These are phyloP conservation scores for Botrytis aclada DNA, from an alignment of 2,329 filamentous ascomycete species.

Conservation along the genomic window DNA sequence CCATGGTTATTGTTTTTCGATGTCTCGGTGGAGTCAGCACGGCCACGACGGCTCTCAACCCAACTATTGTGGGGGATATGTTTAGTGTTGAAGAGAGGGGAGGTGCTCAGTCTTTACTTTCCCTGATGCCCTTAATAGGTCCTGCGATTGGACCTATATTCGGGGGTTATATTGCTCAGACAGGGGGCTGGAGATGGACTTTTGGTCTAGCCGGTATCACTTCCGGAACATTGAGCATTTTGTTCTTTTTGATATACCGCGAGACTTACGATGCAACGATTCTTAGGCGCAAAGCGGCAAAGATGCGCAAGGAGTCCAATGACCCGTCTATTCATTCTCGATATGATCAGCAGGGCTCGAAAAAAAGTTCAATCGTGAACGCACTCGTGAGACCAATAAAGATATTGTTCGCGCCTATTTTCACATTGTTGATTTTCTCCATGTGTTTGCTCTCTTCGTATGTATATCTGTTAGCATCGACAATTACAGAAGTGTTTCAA, in stretches of 20 bases:
- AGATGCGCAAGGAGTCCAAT: conserved; percentile 46
- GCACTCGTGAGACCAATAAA: conserved; percentile 45
- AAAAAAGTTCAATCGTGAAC: conserved; percentile 35
- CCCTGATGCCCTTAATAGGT: conserved; percentile 53
- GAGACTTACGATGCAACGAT: conserved; percentile 49
- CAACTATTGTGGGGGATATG: conserved; percentile 4
- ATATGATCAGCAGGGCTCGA: conserved; percentile 42
- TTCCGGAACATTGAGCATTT: conserved; percentile 43
- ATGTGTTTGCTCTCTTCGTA: conserved; percentile 51
- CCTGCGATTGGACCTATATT: conserved; percentile 47
- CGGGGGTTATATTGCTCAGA: conserved; percentile 44
- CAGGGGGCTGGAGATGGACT: conserved; percentile 52
- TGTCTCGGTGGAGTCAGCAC: conserved; percentile 55
- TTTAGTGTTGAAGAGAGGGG: conserved; percentile 9
- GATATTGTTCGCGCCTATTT: conserved; percentile 50
- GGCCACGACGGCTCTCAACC: neutral
- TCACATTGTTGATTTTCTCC: conserved; percentile 50
- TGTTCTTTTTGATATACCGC: conserved; percentile 45
- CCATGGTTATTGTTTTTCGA: conserved; percentile 55
- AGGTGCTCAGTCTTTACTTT: neutral
- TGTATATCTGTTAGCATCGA: conserved; percentile 56
- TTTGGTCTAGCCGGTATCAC: conserved; percentile 49
- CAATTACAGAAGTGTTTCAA: conserved; percentile 56
- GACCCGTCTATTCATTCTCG: conserved; percentile 47
- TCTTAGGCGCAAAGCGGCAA: conserved; percentile 45